Conservation (phyloP, 345 rosid genomes). For the Eucalyptus curtisii region DNA sequence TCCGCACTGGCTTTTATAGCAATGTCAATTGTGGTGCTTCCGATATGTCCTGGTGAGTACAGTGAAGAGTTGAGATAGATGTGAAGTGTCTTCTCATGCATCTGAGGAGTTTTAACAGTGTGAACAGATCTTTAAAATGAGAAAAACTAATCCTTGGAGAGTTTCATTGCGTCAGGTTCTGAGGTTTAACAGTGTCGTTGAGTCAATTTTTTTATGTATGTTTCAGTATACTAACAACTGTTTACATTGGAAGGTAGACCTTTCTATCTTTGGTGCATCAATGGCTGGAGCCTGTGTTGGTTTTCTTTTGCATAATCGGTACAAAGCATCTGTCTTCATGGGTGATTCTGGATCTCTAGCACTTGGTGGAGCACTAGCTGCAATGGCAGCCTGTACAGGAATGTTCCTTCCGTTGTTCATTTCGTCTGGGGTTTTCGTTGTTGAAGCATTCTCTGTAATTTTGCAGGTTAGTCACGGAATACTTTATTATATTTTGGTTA, state of each 20-base stretch:
- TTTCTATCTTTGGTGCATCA: constrained; percentile 79
- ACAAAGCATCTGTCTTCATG: constrained; percentile 77
- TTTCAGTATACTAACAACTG: background rate
- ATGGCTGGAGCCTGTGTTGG: constrained; percentile 98
- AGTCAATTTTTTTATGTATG: background rate
- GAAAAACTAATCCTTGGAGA: background rate
- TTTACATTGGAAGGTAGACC: constrained; percentile 27
- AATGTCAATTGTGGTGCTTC: constrained; percentile 86
- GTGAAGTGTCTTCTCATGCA: background rate
- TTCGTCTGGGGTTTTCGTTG: constrained; percentile 62
- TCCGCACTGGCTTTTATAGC: constrained; percentile 78
- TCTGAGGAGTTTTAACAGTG: background rate
- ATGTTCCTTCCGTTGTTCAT: constrained; percentile 85
- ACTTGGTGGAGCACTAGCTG: constrained; percentile 84
- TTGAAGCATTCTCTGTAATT: constrained; percentile 52
- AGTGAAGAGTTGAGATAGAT: background rate
- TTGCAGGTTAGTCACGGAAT: constrained; percentile 40
- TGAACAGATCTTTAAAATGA: background rate
- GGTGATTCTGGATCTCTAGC: constrained; percentile 85
- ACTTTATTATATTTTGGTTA: background rate
- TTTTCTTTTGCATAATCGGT: constrained; percentile 75
- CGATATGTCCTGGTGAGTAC: constrained; percentile 77
- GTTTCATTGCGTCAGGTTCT: background rate
- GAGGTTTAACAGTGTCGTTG: background rate
- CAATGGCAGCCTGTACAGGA: constrained; percentile 95